Conservation (phyloP, 2,329 filamentous ascomycete genomes). For the Triangularia setosa region DNA sequence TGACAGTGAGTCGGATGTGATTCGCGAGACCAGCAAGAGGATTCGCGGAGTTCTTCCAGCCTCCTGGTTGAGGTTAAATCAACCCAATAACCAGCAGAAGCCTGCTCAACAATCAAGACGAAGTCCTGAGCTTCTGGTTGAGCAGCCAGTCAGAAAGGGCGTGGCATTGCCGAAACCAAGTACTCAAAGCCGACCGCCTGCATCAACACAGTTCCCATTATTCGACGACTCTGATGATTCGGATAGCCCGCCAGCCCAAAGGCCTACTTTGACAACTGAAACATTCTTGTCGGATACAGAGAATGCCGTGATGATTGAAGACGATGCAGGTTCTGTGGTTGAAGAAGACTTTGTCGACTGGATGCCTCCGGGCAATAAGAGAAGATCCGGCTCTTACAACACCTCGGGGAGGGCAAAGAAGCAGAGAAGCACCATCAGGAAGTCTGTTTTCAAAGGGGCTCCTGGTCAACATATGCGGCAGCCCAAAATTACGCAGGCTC, state of each 20-base stretch:
- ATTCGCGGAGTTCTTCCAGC: constrained; percentile 62
- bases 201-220: constrained; percentile 36
- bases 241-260: constrained; percentile 20
- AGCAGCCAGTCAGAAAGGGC: constrained; percentile 41
- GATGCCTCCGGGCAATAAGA: constrained; percentile 46
- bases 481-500: constrained; percentile 31
- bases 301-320: constrained; percentile 2
- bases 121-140: constrained; percentile 35
- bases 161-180: constrained; percentile 45
- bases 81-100: constrained; percentile 37
- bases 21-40: constrained; percentile 38
- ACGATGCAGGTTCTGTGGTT: constrained; percentile 34
- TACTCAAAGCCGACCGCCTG: constrained; percentile 27
- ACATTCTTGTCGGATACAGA: constrained; percentile 1
- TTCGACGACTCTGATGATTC: constrained; percentile 48
- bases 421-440: constrained; percentile 28
- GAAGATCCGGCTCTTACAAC: constrained; percentile 29
- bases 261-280: neutral
- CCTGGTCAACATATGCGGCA: constrained; percentile 27
- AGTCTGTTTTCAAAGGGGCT: constrained; percentile 31
- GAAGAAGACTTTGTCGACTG: constrained; percentile 51
- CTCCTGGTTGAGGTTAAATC: constrained; percentile 62
- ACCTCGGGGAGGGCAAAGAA: constrained; percentile 30
- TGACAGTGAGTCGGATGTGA: constrained; percentile 40
- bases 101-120: constrained; percentile 29